Base-by-base conservation (phyloP, 2,329 filamentous ascomycete genomes). In the Aspergillus costaricaensis region DNA sequence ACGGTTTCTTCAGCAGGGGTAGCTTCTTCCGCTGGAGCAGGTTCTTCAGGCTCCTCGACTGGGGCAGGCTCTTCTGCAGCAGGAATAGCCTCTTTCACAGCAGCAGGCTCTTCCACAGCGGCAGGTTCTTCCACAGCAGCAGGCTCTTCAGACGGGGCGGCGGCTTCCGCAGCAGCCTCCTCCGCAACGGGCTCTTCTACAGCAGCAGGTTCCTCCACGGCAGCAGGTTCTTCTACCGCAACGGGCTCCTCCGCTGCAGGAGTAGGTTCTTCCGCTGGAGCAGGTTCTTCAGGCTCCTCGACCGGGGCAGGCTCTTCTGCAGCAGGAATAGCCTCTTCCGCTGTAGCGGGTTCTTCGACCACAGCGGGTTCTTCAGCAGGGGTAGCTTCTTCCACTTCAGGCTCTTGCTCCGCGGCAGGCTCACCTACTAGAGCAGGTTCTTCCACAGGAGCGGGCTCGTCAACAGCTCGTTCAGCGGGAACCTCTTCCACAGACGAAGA, bases 221-320 rank as follows among this genome's bases (percentile, higher is more conserved):
- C 54, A 25, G 67, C 52, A 5, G 61, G 39, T 21, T 65, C 67
- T 43, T 70, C 63, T 25, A 62, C 61, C 25, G 61, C 55, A 14
- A 66, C 50, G 38, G 53, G 39, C n/a, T 62, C 59, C 27, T 61
- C 61, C 27, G 8, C 27, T 4, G 27, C 27, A 27, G 25, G 25
- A 8, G 21, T 21, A 25, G 12, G 0, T 36, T 36, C 30, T 36
- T 36, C 67, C n/a, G 55, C 55, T 9, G 62, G 14, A n/a, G 39
- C 38, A 15, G 58, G 10, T 36, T 67, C 64, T 32, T 67, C 27
- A 12, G 27, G 27, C 27, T 30, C 27, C 10, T 30, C 27, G 10
- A 27, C 23, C 21, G 30, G 17, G 10, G 59, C 12, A 17, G 49
- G 27, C 38, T 67, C 64, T 30, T 67, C 66, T 4, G 58, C 44